These are phyloP conservation scores for Luzula sylvatica DNA, from an alignment of 176 grass and related monocot genomes.

Conservation along the genomic window DNA sequence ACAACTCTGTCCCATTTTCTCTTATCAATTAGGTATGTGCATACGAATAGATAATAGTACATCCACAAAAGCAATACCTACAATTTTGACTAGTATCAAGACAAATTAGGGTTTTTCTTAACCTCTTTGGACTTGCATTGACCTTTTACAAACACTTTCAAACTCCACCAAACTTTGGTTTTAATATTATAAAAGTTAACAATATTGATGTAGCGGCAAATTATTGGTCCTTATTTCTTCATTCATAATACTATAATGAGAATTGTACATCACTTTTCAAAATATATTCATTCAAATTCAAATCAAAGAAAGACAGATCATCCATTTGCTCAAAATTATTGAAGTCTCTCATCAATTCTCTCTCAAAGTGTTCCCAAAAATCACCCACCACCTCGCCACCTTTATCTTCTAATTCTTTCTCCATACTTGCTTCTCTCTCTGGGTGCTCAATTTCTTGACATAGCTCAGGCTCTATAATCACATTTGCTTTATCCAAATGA, in stretches of 20 bases:
- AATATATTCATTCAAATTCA: constrained; percentile 18
- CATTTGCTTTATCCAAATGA: constrained; percentile 14
- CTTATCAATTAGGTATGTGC: background rate
- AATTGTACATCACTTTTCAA: constrained; percentile 7
- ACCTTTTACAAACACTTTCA: background rate
- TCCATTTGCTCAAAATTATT: constrained; percentile 19
- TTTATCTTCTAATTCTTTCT: background rate
- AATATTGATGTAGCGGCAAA: background rate
- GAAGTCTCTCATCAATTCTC: constrained; percentile 21
- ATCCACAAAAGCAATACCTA: constrained; percentile 7
- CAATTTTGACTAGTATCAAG: background rate
- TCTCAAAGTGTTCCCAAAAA: constrained; percentile 25
- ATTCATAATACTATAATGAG: background rate
- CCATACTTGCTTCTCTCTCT: background rate
- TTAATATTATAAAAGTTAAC: background rate
- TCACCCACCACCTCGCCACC: background rate
- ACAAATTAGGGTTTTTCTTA: constrained; percentile 8
- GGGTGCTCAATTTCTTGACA: constrained; percentile 7
- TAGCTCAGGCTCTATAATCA: constrained; percentile 19
- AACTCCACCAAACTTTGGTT: background rate
- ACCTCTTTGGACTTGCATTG: background rate
- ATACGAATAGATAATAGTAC: constrained; percentile 1
- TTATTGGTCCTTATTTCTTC: background rate
- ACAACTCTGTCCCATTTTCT: background rate
- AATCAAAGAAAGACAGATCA: constrained; percentile 15